A percentile compares a stretch with the other conserved stretches of the same genome.
These are phyloP conservation scores for Ophiorrhiza pumila DNA, from an alignment of 257 asterid species.

Conservation along the genomic window DNA sequence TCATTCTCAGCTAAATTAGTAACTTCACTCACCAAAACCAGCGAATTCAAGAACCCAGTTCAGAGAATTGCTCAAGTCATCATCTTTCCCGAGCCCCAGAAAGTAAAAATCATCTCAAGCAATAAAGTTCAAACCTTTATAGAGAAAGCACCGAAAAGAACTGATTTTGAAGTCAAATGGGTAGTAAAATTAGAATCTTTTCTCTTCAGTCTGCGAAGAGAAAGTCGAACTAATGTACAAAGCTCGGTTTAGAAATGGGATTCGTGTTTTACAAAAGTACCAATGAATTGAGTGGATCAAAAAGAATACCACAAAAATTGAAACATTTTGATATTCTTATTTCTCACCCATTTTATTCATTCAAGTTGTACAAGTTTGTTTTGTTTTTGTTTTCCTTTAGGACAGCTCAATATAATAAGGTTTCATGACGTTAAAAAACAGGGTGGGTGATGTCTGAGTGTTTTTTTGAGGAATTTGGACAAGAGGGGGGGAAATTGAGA, in stretches of 20 bases:
- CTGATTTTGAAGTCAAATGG: background rate
- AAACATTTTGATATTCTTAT: conserved; percentile 2
- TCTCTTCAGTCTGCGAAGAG: background rate
- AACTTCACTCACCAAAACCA: background rate
- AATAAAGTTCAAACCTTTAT: conserved; percentile 17
- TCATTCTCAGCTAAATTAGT: conserved; percentile 39
- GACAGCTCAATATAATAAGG: background rate
- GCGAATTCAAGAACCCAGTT: conserved; percentile 42
- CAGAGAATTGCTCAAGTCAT: conserved; percentile 33
- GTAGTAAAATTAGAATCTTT: background rate
- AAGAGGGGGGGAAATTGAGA: background rate
- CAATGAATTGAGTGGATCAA: conserved; percentile 33
- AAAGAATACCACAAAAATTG: conserved; percentile 20
- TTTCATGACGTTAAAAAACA: background rate
- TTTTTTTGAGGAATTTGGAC: background rate
- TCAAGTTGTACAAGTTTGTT: conserved; percentile 2
- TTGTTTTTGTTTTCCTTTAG: background rate
- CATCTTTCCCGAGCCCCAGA: conserved; percentile 19
- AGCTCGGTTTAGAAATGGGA: background rate
- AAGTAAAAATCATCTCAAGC: conserved; percentile 12
- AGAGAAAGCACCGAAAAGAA: background rate
- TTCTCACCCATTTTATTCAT: background rate
- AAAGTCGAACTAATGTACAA: background rate
- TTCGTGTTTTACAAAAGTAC: conserved; percentile 10
- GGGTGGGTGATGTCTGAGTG: background rate